Base-by-base conservation (phyloP, 306 rosid species). In the Prunus campanulata region DNA sequence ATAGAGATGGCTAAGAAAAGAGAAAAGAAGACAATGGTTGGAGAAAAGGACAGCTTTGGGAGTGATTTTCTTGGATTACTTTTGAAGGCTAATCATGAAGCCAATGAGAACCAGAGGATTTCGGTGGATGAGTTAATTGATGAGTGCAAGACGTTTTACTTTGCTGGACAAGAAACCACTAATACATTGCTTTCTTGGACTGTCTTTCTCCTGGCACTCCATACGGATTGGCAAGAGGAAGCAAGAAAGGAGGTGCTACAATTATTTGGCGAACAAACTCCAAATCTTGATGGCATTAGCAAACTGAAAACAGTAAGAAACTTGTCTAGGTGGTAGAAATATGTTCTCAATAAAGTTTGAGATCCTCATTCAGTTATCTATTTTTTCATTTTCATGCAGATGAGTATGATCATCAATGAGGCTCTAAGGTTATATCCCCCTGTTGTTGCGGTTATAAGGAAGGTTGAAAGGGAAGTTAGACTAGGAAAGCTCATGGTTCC, bases 351-450 rank as follows among this genome's bases (percentile, higher is more conserved):
- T 7, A 39, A 39, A 39, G 9, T 39, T 22, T 11, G 47, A 29
- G 32, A 39, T 56, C 44, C 14, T 57, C 7, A 56, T 29, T 14
- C 20, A 4, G 61, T 22, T 44, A 3, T 54, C 19, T 42, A 8
- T 3, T 66, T 47, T 62, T 49, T 35, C 4, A 15, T 48, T 70
- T 51, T 56, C 3, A 4, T 72, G 42, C 82, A 82, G 85, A 77
- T 82, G 82, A 52, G 78, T 66, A 52, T 82, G 82, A 82, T 82
- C 55, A 77, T 82, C 47, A 82, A 82, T 35, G 85, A 82, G 78
- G 22, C 68, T 35, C 74, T 82, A 42, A 72, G 85, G 51, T 48
- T 82, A 27, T 77, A 82, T 52, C 82, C 79, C 13, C 82, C 85
- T 2, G 55, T 22, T 46, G 32, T 78, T 57, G 4, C 22, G 2